Percentiles rank a stretch among this genome's conserved stretches.
Evolutionary conservation across 2,329 filamentous ascomycete species (phyloP).

Genomic region (Fusarium floridanum): DNA sequence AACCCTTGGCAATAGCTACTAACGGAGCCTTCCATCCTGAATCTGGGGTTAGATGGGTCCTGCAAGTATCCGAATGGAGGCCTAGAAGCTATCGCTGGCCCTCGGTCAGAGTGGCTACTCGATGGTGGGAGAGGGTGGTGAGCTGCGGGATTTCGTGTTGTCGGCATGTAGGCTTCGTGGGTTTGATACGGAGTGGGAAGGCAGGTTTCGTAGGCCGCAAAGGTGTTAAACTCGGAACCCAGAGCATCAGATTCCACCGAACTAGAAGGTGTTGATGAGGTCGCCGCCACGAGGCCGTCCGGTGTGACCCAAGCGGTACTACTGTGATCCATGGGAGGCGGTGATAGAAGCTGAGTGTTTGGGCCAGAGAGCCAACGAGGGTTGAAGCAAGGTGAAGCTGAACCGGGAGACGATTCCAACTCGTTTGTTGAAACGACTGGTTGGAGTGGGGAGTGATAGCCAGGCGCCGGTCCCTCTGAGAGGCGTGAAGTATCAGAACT

Average conservation of each 20-base stretch:
- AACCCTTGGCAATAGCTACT: slow-evolving; percentile 36
- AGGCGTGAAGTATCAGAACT: slow-evolving; percentile 49
- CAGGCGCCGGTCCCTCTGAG: slow-evolving; percentile 55
- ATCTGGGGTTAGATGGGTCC: slow-evolving; percentile 34
- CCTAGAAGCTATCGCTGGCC: slow-evolving; percentile 31
- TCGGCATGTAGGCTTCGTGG: slow-evolving; percentile 61
- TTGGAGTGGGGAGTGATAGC: slow-evolving; percentile 61
- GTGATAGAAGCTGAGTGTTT: slow-evolving; percentile 33
- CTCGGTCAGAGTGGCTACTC: slow-evolving; percentile 30
- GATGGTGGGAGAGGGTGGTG: slow-evolving; percentile 37
- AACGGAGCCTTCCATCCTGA: slow-evolving; percentile 37
- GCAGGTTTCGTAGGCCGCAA: slow-evolving; percentile 60
- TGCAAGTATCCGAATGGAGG: slow-evolving; percentile 44
- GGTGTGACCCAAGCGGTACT: slow-evolving; percentile 58
- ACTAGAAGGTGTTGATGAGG: slow-evolving; percentile 51
- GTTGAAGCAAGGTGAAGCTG: slow-evolving; percentile 55
- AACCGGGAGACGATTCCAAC: slow-evolving; percentile 57
- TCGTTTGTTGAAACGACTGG: slow-evolving; percentile 58
- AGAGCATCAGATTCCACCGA: slow-evolving; percentile 60
- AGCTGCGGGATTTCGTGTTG: slow-evolving; percentile 45
- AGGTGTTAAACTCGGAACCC: slow-evolving; percentile 65
- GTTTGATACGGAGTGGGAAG: slow-evolving; percentile 57
- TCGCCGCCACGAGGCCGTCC: slow-evolving; percentile 54
- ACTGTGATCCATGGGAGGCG: slow-evolving; percentile 56
- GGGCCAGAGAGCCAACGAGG: slow-evolving; percentile 48